Evolutionary conservation across 306 rosid species (phyloP).

Genomic region (Rosa lucieae): DNA sequence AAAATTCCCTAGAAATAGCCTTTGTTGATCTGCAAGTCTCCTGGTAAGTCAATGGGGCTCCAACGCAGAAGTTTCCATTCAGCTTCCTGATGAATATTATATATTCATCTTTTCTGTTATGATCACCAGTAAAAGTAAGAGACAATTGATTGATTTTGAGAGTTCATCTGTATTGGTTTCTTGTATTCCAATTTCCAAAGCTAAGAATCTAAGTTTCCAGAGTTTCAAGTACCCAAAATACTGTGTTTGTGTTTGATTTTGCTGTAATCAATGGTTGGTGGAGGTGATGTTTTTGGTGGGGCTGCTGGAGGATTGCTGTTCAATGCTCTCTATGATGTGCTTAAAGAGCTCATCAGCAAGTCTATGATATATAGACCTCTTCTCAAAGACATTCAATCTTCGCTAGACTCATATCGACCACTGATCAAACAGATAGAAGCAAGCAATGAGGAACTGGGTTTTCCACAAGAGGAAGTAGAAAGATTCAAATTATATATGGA

Average conservation of each 20-base stretch:
- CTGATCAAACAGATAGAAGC: slow-evolving; percentile 5
- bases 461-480: neutral
- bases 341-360: slow-evolving; percentile 5
- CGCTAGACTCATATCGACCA: neutral
- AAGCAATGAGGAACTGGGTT: neutral
- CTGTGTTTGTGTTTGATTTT: neutral
- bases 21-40: neutral
- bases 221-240: neutral
- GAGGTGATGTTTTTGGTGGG: neutral
- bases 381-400: neutral
- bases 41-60: neutral
- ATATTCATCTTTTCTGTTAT: neutral
- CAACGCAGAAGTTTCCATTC: neutral
- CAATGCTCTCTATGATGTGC: neutral
- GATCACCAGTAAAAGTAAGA: neutral
- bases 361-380: neutral
- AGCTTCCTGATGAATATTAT: neutral
- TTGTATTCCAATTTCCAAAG: neutral
- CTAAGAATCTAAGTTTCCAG: neutral
- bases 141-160: neutral
- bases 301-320: slow-evolving; percentile 2
- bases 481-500: neutral
- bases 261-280: neutral
- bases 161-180: neutral
- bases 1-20: neutral